Conservation (phyloP, 2,329 filamentous ascomycete species). For the Teratosphaeria viscida region DNA sequence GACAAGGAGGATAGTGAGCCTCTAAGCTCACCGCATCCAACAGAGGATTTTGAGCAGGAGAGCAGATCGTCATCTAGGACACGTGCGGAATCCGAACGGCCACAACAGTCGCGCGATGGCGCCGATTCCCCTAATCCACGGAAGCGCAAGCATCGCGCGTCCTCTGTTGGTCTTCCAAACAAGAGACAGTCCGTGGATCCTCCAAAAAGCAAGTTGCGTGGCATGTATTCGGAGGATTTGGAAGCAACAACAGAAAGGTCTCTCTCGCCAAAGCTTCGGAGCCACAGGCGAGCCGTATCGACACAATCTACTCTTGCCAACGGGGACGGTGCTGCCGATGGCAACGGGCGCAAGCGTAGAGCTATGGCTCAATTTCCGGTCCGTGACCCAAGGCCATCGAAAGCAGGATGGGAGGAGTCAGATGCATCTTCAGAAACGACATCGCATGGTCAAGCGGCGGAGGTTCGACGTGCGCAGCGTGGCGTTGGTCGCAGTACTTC, state of each 20-base stretch:
- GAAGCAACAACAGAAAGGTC: constrained; percentile 35
- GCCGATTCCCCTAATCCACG: constrained; percentile 23
- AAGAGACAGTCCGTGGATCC: constrained; percentile 22
- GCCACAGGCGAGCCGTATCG: constrained; percentile 54
- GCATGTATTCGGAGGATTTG: constrained; percentile 19
- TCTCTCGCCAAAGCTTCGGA: constrained; percentile 47
- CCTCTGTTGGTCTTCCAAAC: constrained; percentile 23
- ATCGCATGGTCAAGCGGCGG: constrained; percentile 52
- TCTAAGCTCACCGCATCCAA: constrained; percentile 20
- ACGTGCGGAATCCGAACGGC: constrained; percentile 20
- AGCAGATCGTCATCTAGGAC: constrained; percentile 17
- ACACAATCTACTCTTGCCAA: constrained; percentile 46
- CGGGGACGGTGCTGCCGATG: constrained; percentile 36
- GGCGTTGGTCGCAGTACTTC: constrained; percentile 40
- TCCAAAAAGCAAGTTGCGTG: constrained; percentile 16
- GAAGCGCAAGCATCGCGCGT: constrained; percentile 28
- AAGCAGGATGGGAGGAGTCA: constrained; percentile 50
- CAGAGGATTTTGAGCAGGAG: constrained; percentile 7
- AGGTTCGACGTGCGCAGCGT: constrained; percentile 48
- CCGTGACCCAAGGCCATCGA: constrained; percentile 20
- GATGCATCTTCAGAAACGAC: constrained; percentile 37
- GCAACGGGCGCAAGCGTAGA: constrained; percentile 17
- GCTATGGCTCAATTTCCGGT: constrained; percentile 42
- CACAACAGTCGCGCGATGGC: constrained; percentile 12
- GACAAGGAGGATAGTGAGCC: constrained; percentile 20